phyloP scores from a whole-genome alignment of 768 basidiomycete species.

The Podaxis sp. region DNA sequence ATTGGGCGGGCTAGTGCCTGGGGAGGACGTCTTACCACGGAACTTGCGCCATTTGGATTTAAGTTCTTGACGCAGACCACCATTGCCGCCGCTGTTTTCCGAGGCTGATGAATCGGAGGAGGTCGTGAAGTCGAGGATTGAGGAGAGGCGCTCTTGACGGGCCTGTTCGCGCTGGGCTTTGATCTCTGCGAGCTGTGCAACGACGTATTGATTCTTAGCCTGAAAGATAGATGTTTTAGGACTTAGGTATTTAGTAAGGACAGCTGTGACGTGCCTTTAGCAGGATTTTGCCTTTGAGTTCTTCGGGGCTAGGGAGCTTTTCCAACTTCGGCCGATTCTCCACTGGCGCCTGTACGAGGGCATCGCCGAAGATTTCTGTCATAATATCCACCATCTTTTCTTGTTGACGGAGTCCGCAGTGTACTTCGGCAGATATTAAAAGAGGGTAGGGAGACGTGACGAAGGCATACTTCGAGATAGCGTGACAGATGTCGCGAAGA shows the following conservation, averaged over 20 bases:
- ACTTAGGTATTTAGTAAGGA: neutral
- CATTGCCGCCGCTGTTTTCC: slow-evolving; percentile 1
- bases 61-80: slow-evolving; percentile 19
- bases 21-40: slow-evolving; percentile 19
- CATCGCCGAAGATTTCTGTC: slow-evolving; percentile 46
- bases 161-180: slow-evolving; percentile 49
- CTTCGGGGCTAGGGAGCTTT: slow-evolving; percentile 79
- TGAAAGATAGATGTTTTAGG: slow-evolving; percentile 22
- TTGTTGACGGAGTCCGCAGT: slow-evolving; percentile 80
- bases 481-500: slow-evolving; percentile 76
- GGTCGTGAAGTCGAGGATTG: slow-evolving; percentile 14
- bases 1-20: slow-evolving; percentile 17
- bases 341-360: slow-evolving; percentile 36
- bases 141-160: slow-evolving; percentile 53
- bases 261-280: slow-evolving; percentile 61
- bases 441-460: slow-evolving; percentile 88
- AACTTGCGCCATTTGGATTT: slow-evolving; percentile 28
- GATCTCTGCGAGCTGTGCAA: slow-evolving; percentile 79
- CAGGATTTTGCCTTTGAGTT: slow-evolving; percentile 74
- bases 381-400: slow-evolving; percentile 77
- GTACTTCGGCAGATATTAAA: slow-evolving; percentile 91
- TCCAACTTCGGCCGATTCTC: slow-evolving; percentile 49
- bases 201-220: slow-evolving; percentile 81
- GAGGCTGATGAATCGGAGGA: slow-evolving; percentile 19
- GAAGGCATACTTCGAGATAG: slow-evolving; percentile 89